Evolutionary conservation across 371 early-diverging fungal species (phyloP), one percentile per base, ranked within the genome.

Genomic region (Lichtheimia ornata): DNA sequence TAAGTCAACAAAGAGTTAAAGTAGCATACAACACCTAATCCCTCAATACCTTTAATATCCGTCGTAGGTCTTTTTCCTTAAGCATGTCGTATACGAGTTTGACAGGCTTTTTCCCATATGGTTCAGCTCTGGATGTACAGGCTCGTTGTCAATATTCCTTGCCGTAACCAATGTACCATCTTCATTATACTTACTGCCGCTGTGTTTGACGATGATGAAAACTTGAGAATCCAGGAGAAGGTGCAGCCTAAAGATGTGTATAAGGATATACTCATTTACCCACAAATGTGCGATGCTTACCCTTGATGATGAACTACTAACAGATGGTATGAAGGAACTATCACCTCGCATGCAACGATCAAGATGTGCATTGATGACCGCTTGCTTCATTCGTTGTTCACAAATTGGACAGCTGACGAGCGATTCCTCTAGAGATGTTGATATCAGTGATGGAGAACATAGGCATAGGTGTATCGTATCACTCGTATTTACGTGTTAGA

Each of bases 71-170:
- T 45, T 73, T 76, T 13, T 74, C 79, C 12, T 70, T 81, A 27
- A 74, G 58, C n/a, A 83, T 70, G 17, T 66, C 65, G 49, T 83
- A 81, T 0, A 72, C 72, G 22, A 79, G 22, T 43, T 81, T 83
- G 11, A 74, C 67, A 11, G 77, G 74, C 53, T 79, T 82, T 24
- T 57, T 66, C 9, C 53, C 35, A 9, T 35, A 35, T 35, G 35
- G 35, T 11, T 35, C 35, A 35, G 11, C 35, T 9, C 35, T 35
- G 9, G 35, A 35, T 35, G 28, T 5, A 28, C 28, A 28, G 27
- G 4, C 28, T 4, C 15, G 2, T 17, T 6, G 24, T 14, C 54
- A 41, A 45, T 28, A 12, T 20, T 11, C 24, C n/a, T 14, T 22
- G 13, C 12, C n/a, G 25, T 44, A 7, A 20, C 13, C n/a, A 14